These are phyloP conservation scores for Gossypium davidsonii DNA, from an alignment of 441 rosid species.

Conservation along the genomic window DNA sequence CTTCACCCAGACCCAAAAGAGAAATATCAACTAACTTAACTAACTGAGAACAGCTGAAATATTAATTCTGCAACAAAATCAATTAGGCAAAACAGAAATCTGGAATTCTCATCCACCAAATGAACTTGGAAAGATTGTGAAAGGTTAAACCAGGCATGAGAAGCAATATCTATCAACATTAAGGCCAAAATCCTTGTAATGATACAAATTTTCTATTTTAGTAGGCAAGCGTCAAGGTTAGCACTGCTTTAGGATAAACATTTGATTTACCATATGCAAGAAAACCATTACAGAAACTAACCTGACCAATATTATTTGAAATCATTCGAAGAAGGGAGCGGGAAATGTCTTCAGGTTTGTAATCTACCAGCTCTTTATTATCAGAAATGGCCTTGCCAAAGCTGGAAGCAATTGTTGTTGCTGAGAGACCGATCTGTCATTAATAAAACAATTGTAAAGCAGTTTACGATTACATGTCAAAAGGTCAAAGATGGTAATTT, in stretches of 20 bases:
- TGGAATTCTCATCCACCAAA: neutral
- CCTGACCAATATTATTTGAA: conserved; percentile 82
- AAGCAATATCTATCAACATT: neutral
- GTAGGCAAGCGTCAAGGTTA: neutral
- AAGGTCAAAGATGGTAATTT: neutral
- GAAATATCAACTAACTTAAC: neutral
- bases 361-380: conserved; percentile 68
- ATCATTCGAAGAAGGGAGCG: conserved; percentile 73
- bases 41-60: neutral
- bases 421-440: conserved; percentile 66
- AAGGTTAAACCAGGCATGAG: neutral
- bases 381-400: conserved; percentile 75
- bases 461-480: conserved; percentile 7
- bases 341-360: conserved; percentile 60
- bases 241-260: neutral
- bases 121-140: neutral
- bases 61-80: neutral
- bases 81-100: neutral
- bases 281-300: conserved; percentile 22
- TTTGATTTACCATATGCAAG: neutral
- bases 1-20: neutral
- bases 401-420: conserved; percentile 78
- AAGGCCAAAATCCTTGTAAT: neutral
- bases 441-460: conserved; percentile 1
- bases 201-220: neutral